Base-by-base conservation (phyloP, 768 basidiomycete species). In the Mycena galericulata region DNA sequence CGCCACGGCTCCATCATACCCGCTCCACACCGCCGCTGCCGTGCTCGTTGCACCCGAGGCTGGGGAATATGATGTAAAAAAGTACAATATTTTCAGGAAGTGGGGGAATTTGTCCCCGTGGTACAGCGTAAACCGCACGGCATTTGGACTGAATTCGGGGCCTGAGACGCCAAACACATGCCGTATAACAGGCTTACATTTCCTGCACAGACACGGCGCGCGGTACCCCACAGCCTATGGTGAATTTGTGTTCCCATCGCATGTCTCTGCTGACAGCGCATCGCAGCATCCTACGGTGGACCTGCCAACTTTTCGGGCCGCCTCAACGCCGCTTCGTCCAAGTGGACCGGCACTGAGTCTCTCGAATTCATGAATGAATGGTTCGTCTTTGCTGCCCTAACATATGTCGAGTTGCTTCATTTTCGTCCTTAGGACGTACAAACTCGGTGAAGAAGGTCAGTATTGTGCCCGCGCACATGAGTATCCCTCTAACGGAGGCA, bases 81-180 rank as follows among this genome's bases (percentile, higher is more conserved):
- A 81, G 12, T 95, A 93, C 71, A 87, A 91, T 74, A 73, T 95
- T 47, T 89, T 95, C 79, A 87, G 84, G 75, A 86, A 88, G 46
- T 96, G 94, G 94, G 94, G 94, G 1, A 95, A 95, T 74, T 77
- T 94, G 46, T 91, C 91, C 1, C 94, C 94, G 14, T 96, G 94
- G 94, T 95, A 91, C 76, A 93, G 90, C 70, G 89, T 93, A 22
- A 82, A 83, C 20, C 82, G 81, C 46, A 86, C 83, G 15, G 81
- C 86, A 2, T 96, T 94, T 78, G 94, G 94, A 0, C 69, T 95
- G 12, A 87, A 94, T 71, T 90, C 93, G 0, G 84, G 85, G 7
- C 89, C 93, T 0, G 90, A 88, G 40, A 84, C 89, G 2, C 94
- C 94, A 6, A 83, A 89, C 26, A 88, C 84, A 4, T 96, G 94